phyloP scores from a whole-genome alignment of 805 yeast genomes.

The Ogataea methanolica region DNA sequence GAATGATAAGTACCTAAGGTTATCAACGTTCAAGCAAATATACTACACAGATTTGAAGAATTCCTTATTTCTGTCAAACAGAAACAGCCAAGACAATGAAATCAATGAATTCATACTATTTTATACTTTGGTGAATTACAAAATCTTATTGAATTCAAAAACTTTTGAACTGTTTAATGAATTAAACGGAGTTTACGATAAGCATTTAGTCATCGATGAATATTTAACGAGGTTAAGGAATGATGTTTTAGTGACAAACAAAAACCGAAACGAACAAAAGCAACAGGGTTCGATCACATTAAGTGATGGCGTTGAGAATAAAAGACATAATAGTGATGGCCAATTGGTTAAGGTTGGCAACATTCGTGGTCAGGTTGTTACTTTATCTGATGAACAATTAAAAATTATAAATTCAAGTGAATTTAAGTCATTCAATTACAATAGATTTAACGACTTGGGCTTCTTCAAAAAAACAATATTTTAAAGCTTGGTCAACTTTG shows the following conservation, averaged over 20 bases:
- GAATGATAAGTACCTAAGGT: too few species aligned
- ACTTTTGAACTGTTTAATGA: constrained; percentile 13
- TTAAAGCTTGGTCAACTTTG: neutral
- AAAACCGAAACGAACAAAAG: neutral
- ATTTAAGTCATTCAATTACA: constrained; percentile 19
- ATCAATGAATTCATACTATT: constrained; percentile 1
- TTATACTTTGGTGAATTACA: constrained; percentile 5
- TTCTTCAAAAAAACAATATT: constrained; percentile 21
- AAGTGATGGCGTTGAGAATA: neutral
- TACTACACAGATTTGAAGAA: too few species aligned
- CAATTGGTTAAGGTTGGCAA: neutral
- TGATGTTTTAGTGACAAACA: neutral
- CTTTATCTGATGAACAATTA: neutral
- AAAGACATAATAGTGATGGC: neutral
- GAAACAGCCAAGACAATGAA: constrained; percentile 2
- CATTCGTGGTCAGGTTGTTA: neutral
- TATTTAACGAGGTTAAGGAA: neutral
- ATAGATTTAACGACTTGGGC: constrained; percentile 18
- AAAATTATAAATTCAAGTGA: constrained; percentile 13
- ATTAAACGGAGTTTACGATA: constrained; percentile 9
- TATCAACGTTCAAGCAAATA: too few species aligned
- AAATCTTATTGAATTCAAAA: constrained; percentile 13
- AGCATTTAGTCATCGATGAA: constrained; percentile 5
- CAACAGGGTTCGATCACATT: neutral
- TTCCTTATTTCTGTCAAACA: too few species aligned